Base-by-base conservation (phyloP, 345 rosid genomes). In the Anacardium occidentale region DNA sequence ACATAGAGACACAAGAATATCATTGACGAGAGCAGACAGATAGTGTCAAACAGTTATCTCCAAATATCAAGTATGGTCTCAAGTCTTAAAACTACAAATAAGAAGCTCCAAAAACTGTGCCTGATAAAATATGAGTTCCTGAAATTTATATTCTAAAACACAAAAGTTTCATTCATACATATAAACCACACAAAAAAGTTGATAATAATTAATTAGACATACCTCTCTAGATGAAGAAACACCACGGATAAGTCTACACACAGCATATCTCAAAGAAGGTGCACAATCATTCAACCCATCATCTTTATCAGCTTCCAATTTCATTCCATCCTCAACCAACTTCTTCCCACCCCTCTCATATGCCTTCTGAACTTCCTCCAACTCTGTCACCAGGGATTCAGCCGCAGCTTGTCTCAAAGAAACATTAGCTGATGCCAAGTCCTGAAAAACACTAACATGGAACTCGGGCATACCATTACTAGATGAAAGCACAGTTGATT, bases 141-240 rank as follows among this genome's bases (percentile, higher is more conserved):
- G 42, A 37, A 37, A 7, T 37, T 37, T 37, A 37, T 5, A 37
- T 37, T 37, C 9, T 37, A 37, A 37, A 9, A 37, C 42, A 37
- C 9, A 5, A 61, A 52, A 29, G 29, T 29, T 29, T 29, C 32
- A 29, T 29, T 29, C 32, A 29, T 29, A 29, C 3, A 3, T 29
- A 29, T 29, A 29, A 29, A 29, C 32, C 32, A 29, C 32, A 29
- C 32, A 29, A 29, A 29, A 29, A 29, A 29, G 32, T 29, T 29
- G 32, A 29, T 29, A 29, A 29, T 3, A 29, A 29, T 7, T 21
- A 8, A 21, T 53, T 18, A 58, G 47, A 25, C 7, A 50, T 81
- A 93, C 99, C 97, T 93, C 97, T 79, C 98, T 87, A 3, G 99
- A 90, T 1, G 99, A 95, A 60, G 98, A 95, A 81, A 87, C 91